A percentile compares a stretch with the other conserved stretches of the same genome.
phyloP scores from a whole-genome alignment of 805 yeast genomes.

The Teunomyces lycoperdinae region DNA sequence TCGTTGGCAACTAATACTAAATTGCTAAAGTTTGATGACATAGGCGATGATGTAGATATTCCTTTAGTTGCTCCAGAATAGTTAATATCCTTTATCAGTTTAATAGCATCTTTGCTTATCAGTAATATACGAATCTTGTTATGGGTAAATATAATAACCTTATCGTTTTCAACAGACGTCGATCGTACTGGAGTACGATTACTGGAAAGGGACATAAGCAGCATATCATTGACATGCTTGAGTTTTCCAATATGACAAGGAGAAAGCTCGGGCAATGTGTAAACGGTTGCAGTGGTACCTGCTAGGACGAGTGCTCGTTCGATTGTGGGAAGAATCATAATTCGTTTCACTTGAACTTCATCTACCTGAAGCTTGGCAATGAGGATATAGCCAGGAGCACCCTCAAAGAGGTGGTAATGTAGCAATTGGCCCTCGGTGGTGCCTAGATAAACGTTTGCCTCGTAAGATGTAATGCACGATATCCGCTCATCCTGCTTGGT shows the following conservation, averaged over 20 bases:
- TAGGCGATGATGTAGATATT: slow-evolving; percentile 23
- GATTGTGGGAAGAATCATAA: slow-evolving; percentile 24
- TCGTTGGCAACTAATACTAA: slow-evolving; percentile 32
- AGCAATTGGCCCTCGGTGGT: slow-evolving; percentile 34
- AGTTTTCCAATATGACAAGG: slow-evolving; percentile 37
- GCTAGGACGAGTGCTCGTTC: slow-evolving; percentile 25
- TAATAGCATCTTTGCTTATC: slow-evolving; percentile 22
- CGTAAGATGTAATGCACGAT: slow-evolving; percentile 19
- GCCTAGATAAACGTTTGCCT: slow-evolving; percentile 36
- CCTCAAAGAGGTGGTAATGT: slow-evolving; percentile 40
- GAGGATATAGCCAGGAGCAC: slow-evolving; percentile 32
- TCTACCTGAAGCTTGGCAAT: slow-evolving; percentile 21
- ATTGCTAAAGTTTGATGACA: slow-evolving; percentile 27
- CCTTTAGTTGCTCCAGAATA: slow-evolving; percentile 28
- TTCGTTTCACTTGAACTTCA: slow-evolving; percentile 17
- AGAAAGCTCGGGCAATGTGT: slow-evolving; percentile 36
- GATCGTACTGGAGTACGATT: background rate
- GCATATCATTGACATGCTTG: slow-evolving; percentile 33
- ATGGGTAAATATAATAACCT: slow-evolving; percentile 29
- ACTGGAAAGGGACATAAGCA: slow-evolving; percentile 3
- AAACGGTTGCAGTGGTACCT: slow-evolving; percentile 24
- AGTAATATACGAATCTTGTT: slow-evolving; percentile 32
- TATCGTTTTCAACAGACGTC: slow-evolving; percentile 15
- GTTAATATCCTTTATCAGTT: slow-evolving; percentile 32
- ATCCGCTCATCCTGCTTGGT: slow-evolving; percentile 9